Evolutionary conservation across 2,329 filamentous ascomycete species (phyloP).

Genomic region (Grosmannia penicillata): DNA sequence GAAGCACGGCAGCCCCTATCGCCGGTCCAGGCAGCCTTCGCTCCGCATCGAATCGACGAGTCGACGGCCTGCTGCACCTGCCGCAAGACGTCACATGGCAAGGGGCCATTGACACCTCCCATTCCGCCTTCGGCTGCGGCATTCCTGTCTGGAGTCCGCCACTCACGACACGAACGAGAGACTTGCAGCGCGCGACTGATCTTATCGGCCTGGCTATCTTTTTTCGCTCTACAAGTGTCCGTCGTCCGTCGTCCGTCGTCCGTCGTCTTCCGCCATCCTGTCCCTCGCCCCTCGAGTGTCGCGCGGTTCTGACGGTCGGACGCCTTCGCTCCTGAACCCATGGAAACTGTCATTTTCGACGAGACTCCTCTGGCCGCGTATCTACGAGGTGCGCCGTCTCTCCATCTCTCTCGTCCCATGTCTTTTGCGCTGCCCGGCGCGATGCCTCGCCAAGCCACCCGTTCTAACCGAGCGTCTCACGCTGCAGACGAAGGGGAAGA

Average conservation of each 20-base stretch:
- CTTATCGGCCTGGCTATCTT: neutral
- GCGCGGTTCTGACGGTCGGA: neutral
- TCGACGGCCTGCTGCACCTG: too few species aligned
- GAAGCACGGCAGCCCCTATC: too few species aligned
- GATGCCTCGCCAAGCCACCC: constrained; percentile 1
- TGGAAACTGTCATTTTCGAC: constrained; percentile 82
- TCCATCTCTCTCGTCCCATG: neutral
- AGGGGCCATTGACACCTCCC: neutral
- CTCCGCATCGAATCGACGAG: neutral
- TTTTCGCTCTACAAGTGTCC: too few species aligned
- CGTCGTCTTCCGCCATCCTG: too few species aligned
- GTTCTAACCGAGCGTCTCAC: constrained; percentile 7
- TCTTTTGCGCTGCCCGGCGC: neutral
- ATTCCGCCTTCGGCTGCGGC: neutral
- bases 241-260: too few species aligned
- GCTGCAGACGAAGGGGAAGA: constrained; percentile 33
- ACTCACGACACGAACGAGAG: too few species aligned
- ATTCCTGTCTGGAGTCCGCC: neutral
- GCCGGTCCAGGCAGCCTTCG: too few species aligned
- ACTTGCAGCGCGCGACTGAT: neutral
- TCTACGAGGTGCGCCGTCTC: constrained; percentile 55
- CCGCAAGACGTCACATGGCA: neutral
- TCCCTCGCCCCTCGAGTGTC: too few species aligned
- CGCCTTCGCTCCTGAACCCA: constrained; percentile 20
- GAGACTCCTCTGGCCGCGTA: constrained; percentile 80